These are phyloP conservation scores for Poa annua DNA, from an alignment of 176 grass and related monocot genomes.

Conservation along the genomic window DNA sequence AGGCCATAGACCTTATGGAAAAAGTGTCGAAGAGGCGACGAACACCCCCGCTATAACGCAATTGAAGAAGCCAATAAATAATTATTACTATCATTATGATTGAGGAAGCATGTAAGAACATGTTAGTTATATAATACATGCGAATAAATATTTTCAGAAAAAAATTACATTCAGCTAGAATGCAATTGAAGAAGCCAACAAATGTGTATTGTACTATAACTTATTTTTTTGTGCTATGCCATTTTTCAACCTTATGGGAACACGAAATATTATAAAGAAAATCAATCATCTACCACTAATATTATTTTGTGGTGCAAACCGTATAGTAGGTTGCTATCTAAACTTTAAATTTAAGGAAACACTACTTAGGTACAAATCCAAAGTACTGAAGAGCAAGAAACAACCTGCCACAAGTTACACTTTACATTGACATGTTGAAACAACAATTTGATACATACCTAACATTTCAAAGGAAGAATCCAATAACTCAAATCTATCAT, in stretches of 20 bases:
- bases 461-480: no score
- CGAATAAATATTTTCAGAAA: neutral
- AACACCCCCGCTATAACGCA: no score
- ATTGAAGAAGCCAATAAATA: no score
- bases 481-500: no score
- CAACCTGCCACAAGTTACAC: no score
- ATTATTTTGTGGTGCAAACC: neutral
- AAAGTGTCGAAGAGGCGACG: neutral
- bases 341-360: neutral
- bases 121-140: neutral
- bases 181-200: neutral
- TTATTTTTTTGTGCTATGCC: neutral
- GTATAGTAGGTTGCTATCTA: no score
- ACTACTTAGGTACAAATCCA: no score
- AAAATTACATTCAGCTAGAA: neutral
- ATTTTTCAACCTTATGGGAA: neutral
- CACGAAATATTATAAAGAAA: neutral
- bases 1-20: neutral
- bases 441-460: no score
- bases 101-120: neutral
- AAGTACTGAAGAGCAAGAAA: no score
- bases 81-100: neutral
- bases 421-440: no score
- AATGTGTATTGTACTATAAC: neutral
- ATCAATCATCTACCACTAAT: neutral